Base-by-base conservation (phyloP, 495 filamentous ascomycete genomes). In the Penicillium pulvis region DNA sequence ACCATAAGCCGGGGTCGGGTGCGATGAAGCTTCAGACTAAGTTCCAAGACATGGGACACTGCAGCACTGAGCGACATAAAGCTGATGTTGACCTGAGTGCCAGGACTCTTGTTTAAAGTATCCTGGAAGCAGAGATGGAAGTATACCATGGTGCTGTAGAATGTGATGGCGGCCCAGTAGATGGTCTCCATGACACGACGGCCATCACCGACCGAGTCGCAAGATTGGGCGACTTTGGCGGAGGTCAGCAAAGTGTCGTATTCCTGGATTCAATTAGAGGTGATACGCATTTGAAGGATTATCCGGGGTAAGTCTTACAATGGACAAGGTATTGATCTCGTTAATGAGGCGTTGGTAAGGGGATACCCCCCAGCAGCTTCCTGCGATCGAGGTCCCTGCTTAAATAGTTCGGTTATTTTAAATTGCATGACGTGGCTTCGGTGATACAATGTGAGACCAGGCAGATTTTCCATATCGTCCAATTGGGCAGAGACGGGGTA, bases 381-480 rank as follows among this genome's bases (percentile, higher is more conserved):
- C 9, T 58, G 39, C 16, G 36, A 17, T 12, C 30, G 35, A n/a
- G 28, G 12, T 1, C 64, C 57, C 8, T 59, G 59, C 52, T 62
- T 61, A 51, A 61, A 67, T 12, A 68, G 45, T 45, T 72, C 68
- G 1, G 68, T 70, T 35, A 69, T 70, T 33, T 64, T 61, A 56
- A 71, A 70, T 43, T 73, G 62, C 6, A 67, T 43, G 17, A 72
- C 63, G 53, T 72, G 71, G 45, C 65, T 69, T 17, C 52, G 63
- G 51, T 75, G 68, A 49, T 71, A 68, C 10, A 71, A 51, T 11
- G 64, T 68, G 36, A 69, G 55, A 9, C 60, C 61, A 2, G 68
- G 61, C 12, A 71, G 64, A 47, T 74, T 74, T 49, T 74, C 71
- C 41, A 71, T 33, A 24, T 74, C 71, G 56, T 74, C 71, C 30